Percentiles rank a stretch among this genome's conserved stretches.
Conservation (phyloP, 164 flowering plant species). For the Vitis vinifera region ASM3070453v1 NC_081805.1:13422001-13422500, state of each 20-base stretch:
- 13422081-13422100: slow-evolving; percentile 75
- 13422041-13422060: slow-evolving; percentile 83
- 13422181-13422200: slow-evolving; percentile 61
- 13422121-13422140: slow-evolving; percentile 76
- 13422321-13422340: slow-evolving; percentile 53
- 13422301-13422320: slow-evolving; percentile 67
- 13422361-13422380: slow-evolving; percentile 61
- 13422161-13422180: slow-evolving; percentile 67
- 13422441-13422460: slow-evolving; percentile 71
- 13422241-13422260: slow-evolving; percentile 64
- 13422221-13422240: slow-evolving; percentile 72
- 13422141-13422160: slow-evolving; percentile 73
- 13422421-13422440: slow-evolving; percentile 66
- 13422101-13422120: slow-evolving; percentile 78
- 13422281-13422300: slow-evolving; percentile 75
- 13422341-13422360: slow-evolving; percentile 58
- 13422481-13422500: slow-evolving; percentile 60
- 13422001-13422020: slow-evolving; percentile 71
- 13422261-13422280: slow-evolving; percentile 59
- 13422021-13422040: slow-evolving; percentile 72
- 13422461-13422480: slow-evolving; percentile 69
- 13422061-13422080: slow-evolving; percentile 70
- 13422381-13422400: slow-evolving; percentile 70
- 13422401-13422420: slow-evolving; percentile 70
- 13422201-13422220: slow-evolving; percentile 70